Base-by-base conservation (phyloP, 345 rosid species). In the Moringa oleifera region DNA sequence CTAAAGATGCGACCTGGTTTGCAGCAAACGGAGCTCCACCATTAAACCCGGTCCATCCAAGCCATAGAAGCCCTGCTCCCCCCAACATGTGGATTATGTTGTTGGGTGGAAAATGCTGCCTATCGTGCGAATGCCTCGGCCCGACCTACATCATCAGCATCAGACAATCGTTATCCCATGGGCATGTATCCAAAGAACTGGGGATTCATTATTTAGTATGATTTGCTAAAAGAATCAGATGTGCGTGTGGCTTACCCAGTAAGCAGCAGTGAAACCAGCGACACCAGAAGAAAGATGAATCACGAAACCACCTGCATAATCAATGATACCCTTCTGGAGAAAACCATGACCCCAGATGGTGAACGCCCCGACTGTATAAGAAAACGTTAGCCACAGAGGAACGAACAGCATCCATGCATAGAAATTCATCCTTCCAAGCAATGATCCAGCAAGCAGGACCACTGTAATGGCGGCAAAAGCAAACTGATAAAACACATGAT, bases 201-300 rank as follows among this genome's bases (percentile, higher is more conserved):
- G 37, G 37, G 5, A 33, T 33, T 0, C 37, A 31, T 20, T 18
- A 18, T 7, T 51, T 7, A 7, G 47, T 23, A 24, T 16, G 31
- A 51, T 1, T 49, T 45, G 47, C 58, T 51, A 71, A 62, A 68
- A 21, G 10, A 60, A 47, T 0, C 18, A 46, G 31, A 2, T 45
- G 25, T 19, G 59, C 28, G 37, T 47, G 25, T 19, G 21, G 23
- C 63, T 56, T 85, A 82, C 91, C 91, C 88, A 78, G 49, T 74
- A 80, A 66, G 87, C 80, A 62, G 87, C 88, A 18, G 86, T 80
- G 75, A 85, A 85, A 28, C 88, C 91, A 65, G 91, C 86, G 16
- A 83, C 86, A 17, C 86, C 84, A 45, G 91, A 83, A 7, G 88
- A 85, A n/a, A 85, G 84, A 66, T 85, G 91, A 57, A 85, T 77